Base-by-base conservation (phyloP, 164 flowering plant genomes). In the Tinospora cordifolia region DNA sequence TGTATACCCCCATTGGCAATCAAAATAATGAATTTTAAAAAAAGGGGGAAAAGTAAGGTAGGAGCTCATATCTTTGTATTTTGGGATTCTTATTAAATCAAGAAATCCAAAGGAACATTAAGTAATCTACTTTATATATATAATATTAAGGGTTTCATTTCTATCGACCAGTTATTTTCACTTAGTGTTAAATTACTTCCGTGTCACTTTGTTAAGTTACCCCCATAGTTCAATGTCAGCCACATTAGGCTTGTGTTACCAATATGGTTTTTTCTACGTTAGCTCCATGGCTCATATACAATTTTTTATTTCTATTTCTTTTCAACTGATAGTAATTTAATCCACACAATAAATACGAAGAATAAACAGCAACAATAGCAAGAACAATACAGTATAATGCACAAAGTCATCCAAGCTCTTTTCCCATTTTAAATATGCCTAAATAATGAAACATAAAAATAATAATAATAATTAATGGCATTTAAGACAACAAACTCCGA, bases 391-490 rank as follows among this genome's bases (percentile, higher is more conserved):
- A 54, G n/a, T 19, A 19, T 54, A 54, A 19, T 19, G n/a, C 24
- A 22, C n/a, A 54, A 54, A 19, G 60, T 19, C 60, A 54, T 30
- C 60, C 6, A 6, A 54, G 60, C 25, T 6, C 60, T 54, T 54
- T 54, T n/a, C 60, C 60, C 2, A 54, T 54, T 54, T 54, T 54
- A 21, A 54, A 54, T 30, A n/a, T 54, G 60, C 60, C 60, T 54
- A 54, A 54, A 24, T 21, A n/a, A 24, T 54, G n/a, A n/a, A 19
- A 24, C 21, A 21, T n/a, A 54, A 54, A 54, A n/a, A n/a, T n/a
- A n/a, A n/a, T n/a, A n/a, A n/a, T n/a, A n/a, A n/a, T n/a, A n/a
- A 51, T 51, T 4, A 54, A 54, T 54, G 21, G 22, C n/a, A 54
- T 54, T 30, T 54, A 51, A 51, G 3, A 0, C 22, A 54, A 54